Conservation (phyloP, 345 rosid genomes). For the Populus nigra region DNA sequence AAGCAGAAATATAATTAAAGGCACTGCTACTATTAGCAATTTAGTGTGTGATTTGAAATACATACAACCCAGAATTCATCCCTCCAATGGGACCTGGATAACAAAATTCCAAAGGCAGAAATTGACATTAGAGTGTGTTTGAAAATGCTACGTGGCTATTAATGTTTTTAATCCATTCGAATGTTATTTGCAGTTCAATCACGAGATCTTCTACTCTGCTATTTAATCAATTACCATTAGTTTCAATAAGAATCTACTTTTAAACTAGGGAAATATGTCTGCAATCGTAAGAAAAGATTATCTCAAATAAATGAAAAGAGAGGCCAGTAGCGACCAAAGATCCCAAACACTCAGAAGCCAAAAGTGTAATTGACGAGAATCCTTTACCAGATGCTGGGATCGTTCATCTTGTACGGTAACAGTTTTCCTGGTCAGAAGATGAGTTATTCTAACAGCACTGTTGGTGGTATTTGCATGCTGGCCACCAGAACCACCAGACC, state of each 20-base stretch:
- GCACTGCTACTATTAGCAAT: neutral
- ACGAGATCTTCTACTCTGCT: neutral
- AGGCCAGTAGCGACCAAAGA: constrained; percentile 4
- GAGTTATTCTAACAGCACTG: constrained; percentile 89
- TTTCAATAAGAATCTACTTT: neutral
- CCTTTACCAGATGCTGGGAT: constrained; percentile 89
- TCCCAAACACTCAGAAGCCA: neutral
- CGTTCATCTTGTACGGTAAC: constrained; percentile 94
- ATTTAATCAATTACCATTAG: neutral
- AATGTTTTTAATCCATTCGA: no score
- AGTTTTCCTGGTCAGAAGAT: constrained; percentile 69
- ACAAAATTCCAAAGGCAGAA: neutral
- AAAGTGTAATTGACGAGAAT: neutral
- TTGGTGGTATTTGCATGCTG: constrained; percentile 93
- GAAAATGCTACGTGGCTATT: neutral
- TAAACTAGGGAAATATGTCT: neutral
- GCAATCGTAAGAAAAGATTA: neutral
- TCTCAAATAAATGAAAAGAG: neutral
- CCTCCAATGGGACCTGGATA: neutral
- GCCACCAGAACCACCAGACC: constrained; percentile 91
- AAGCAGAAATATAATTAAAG: neutral
- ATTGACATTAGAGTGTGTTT: neutral
- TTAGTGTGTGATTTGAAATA: neutral
- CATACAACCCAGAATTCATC: neutral
- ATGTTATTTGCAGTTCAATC: neutral